Base-by-base conservation (phyloP, 179 eudicot species). In the Amaranthus tricolor region DNA sequence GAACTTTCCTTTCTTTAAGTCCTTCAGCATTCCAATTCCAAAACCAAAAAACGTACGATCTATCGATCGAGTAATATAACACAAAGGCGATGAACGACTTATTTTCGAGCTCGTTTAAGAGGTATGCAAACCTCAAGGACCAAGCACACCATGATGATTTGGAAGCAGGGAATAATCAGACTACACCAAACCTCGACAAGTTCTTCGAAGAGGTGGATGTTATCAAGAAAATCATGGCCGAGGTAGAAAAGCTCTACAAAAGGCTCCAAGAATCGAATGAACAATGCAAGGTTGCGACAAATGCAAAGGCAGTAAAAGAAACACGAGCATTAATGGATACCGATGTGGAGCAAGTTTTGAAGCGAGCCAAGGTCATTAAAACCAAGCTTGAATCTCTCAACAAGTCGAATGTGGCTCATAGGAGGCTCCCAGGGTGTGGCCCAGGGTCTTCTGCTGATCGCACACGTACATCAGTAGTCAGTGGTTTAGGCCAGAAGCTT, bases 371-470 rank as follows among this genome's bases (percentile, higher is more conserved):
- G 74, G 20, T 85, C 21, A 87, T 93, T 52, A 93, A 93, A 75
- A 79, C 67, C 63, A 84, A 87, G 76, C 91, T 94, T 6, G 92
- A 91, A 73, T 87, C 86, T 1, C 83, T 91, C 0, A 94, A 92
- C 2, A 78, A 77, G 48, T 84, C 97, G 9, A 94, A 86, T 66
- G 92, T 76, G 1, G 89, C 88, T 13, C 88, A 90, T 62, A 83
- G 98, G 53, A 82, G 69, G 47, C 71, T 88, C 21, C 97, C 97
- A 0, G 98, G 94, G 9, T 89, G 94, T 20, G 98, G 98, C 0
- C 96, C 96, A 0, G 98, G 98, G n/a, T 90, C 96, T n/a, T 94
- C 97, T 0, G 70, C 98, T 3, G 97, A 94, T n/a, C 83, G 98
- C 0, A 89, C 97, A 4, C 77, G 98, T 20, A 80, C 88, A 15